Evolutionary conservation across 345 rosid species (phyloP), one percentile per base, ranked within the genome.

Genomic region (Odontarrhena argentea): DNA sequence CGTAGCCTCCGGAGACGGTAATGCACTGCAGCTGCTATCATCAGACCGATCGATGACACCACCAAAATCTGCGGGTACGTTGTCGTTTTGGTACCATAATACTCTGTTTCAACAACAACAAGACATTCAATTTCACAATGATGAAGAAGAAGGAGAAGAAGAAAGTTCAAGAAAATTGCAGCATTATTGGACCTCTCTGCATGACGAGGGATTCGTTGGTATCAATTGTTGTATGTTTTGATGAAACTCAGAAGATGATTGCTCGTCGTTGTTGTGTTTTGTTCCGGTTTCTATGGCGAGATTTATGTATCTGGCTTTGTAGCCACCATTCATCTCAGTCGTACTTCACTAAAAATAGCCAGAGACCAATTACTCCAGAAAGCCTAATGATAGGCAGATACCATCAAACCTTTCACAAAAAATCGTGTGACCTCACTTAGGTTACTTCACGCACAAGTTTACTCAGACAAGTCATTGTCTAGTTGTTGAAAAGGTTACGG

Each of bases 1-100:
- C 84, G 85, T 41, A 66, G 76, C 69, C 58, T 78, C 26, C 80
- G 57, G 35, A 82, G 45, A 54, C 81, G 85, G 40, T 62, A 82
- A 76, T 74, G 86, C 66, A 80, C 70, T 9, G 85, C 92, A 2
- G 88, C 91, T 3, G 88, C 89, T 14, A 88, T 67, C 80, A 92
- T 52, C 76, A 92, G 65, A 34, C 93, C 89, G 7, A 87, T 71
- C 3, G 87, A 82, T 32, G 98, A 86, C 42, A 84, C 93, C 18
- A 76, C 77, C 59, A 88, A 24, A 73, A 91, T 79, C 67, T 81
- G 87, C 26, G 85, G 60, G 46, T 78, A 79, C 12, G 82, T 74
- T 36, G 89, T 73, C 25, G 75, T 18, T 47, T 55, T 71, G 61
- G 30, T 81, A 71, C 79, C 78, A 44, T 71, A 74, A 47, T 61